Evolutionary conservation across 2,329 filamentous ascomycete species (phyloP), one percentile per base, ranked within the genome.

Genomic region (Trichoderma atrobrunneum): DNA sequence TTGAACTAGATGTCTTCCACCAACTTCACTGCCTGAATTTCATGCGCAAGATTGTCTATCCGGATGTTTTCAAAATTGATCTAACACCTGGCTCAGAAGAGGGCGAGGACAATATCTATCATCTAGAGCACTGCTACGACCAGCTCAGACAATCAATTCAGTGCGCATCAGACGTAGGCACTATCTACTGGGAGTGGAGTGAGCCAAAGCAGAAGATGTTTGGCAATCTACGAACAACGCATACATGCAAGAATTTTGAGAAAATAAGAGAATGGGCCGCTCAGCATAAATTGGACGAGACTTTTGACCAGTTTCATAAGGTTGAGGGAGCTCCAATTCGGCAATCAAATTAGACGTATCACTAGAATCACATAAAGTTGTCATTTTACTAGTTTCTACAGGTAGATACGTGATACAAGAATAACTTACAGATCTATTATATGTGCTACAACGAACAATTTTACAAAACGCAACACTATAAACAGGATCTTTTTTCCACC

Each of bases 231-330:
- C 83, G 83, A 75, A 85, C 85, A 30, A 82, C 82, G 71, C 86
- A 87, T 76, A 85, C 84, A 18, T 88, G 87, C 79, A 80, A 85
- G 70, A 86, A 88, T 74, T 88, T 87, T 73, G 83, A 88, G 70
- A 82, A 79, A 64, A 82, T 88, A 72, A 79, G 81, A 62, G 78
- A 85, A 48, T 88, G 86, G 86, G 86, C 85, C 1, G 77, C 85
- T 54, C 84, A 72, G 28, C 63, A 75, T 63, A 70, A 51, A 16
- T 43, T 70, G 2, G 26, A 71, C 26, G 64, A 67, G n/a, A 70
- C 72, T 21, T 71, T 75, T 36, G 66, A 75, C 21, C 73, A 71
- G 59, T 73, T 61, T n/a, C 34, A 66, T 21, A 59, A 70, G 39
- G 74, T 75, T 7, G 39, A 74, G 16, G 74, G 74, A 3, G 73